Evolutionary conservation across 495 filamentous ascomycete species (phyloP).

Genomic region (Achaetomiella virescens): DNA sequence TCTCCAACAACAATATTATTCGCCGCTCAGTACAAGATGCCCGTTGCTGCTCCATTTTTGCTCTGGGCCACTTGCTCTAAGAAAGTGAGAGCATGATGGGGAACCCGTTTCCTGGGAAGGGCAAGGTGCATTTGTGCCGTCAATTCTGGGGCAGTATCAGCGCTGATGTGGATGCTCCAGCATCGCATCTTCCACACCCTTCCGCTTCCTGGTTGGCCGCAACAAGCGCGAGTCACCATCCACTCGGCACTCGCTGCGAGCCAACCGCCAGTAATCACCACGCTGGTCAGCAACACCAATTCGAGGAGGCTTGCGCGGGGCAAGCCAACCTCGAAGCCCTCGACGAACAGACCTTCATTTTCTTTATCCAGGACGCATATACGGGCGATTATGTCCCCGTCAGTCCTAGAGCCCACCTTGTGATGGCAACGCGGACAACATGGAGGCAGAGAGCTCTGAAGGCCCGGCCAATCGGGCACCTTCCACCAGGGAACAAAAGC

Average conservation of each 20-base stretch:
- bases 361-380: slow-evolving; percentile 8
- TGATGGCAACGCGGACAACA: neutral
- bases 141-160: too few species aligned
- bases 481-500: too few species aligned
- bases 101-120: too few species aligned
- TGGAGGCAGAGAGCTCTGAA: slow-evolving; percentile 3
- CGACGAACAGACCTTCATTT: slow-evolving; percentile 5
- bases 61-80: too few species aligned
- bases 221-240: slow-evolving; percentile 1
- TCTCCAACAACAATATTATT: too few species aligned
- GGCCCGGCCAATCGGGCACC: too few species aligned
- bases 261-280: neutral
- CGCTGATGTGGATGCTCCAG: too few species aligned
- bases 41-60: too few species aligned
- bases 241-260: slow-evolving; percentile 2
- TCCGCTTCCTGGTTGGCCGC: slow-evolving; percentile 2
- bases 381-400: slow-evolving; percentile 8
- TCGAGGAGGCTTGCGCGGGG: slow-evolving; percentile 11
- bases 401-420: neutral
- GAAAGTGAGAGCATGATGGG: too few species aligned
- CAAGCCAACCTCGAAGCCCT: slow-evolving; percentile 3
- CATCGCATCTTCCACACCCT: slow-evolving; percentile 8
- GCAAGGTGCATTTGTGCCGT: too few species aligned
- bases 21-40: too few species aligned
- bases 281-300: slow-evolving; percentile 10